phyloP scores from a whole-genome alignment of 441 rosid species.

The Gossypium armourianum region DNA sequence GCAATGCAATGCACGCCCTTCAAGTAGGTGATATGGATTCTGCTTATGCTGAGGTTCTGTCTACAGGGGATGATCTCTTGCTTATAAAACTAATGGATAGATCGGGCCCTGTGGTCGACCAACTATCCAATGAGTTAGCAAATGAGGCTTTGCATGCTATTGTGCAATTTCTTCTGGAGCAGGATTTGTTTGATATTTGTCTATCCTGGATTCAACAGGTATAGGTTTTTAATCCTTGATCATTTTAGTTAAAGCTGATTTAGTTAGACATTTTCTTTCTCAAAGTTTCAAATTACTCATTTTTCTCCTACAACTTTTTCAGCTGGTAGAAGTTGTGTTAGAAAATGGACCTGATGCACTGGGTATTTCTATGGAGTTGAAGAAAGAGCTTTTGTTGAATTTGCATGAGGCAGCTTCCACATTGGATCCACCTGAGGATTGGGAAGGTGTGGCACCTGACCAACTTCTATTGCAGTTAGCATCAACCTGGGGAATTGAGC shows the following conservation, averaged over 20 bases:
- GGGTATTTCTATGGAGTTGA: constrained; percentile 68
- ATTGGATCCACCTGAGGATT: constrained; percentile 70
- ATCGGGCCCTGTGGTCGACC: constrained; percentile 79
- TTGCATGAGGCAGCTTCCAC: constrained; percentile 64
- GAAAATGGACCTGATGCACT: constrained; percentile 65
- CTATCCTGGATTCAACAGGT: constrained; percentile 96
- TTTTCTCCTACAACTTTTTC: constrained; percentile 15
- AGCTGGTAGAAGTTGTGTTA: constrained; percentile 68
- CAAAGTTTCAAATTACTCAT: neutral
- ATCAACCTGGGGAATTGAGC: constrained; percentile 75
- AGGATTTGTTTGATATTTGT: constrained; percentile 65
- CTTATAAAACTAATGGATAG: constrained; percentile 89
- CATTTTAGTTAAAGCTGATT: neutral
- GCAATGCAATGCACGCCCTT: constrained; percentile 81
- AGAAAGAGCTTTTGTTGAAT: constrained; percentile 67
- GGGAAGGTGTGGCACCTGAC: constrained; percentile 78
- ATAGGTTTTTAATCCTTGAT: constrained; percentile 13
- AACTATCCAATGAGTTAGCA: constrained; percentile 68
- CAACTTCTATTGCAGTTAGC: constrained; percentile 78
- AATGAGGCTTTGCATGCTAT: constrained; percentile 61
- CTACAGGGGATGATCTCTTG: constrained; percentile 71
- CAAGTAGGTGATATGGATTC: constrained; percentile 80
- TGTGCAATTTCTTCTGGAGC: constrained; percentile 67
- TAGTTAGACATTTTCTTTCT: neutral
- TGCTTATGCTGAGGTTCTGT: constrained; percentile 69